Percentiles rank a stretch among this genome's conserved stretches.
Conservation (phyloP, 2,329 filamentous ascomycete species). For the Claviceps sp. region DNA sequence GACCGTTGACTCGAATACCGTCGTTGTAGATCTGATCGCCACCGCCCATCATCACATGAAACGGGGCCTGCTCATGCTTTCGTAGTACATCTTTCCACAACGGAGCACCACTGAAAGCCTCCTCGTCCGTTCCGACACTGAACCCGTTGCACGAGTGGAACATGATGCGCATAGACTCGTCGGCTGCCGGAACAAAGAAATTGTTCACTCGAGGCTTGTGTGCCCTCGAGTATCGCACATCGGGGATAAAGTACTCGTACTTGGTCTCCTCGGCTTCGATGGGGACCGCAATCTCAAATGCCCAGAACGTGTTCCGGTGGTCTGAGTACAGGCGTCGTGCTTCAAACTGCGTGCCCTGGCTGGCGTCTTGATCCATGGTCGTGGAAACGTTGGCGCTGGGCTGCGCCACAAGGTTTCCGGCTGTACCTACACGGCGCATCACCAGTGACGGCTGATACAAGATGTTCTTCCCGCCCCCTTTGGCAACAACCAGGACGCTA, state of each 20-base stretch:
- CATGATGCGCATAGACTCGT: constrained; percentile 94
- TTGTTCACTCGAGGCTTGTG: constrained; percentile 45
- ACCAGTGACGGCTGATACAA: constrained; percentile 45
- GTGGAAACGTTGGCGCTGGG: constrained; percentile 14
- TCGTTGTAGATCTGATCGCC: constrained; percentile 98
- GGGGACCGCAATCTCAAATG: constrained; percentile 70
- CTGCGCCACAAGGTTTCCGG: constrained; percentile 11
- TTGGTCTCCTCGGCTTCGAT: constrained; percentile 55
- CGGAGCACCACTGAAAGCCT: constrained; percentile 78
- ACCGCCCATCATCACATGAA: constrained; percentile 91
- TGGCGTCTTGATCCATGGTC: constrained; percentile 8
- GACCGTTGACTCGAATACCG: constrained; percentile 72
- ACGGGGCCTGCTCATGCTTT: constrained; percentile 63
- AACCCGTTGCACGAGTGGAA: constrained; percentile 98
- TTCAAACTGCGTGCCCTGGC: constrained; percentile 29
- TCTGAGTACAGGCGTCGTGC: constrained; percentile 50
- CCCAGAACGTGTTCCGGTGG: constrained; percentile 73
- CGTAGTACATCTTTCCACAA: constrained; percentile 91
- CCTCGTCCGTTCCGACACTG: constrained; percentile 72
- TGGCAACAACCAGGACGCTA: constrained; percentile 72
- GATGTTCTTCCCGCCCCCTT: constrained; percentile 50
- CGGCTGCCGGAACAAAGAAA: constrained; percentile 75
- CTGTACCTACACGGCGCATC: constrained; percentile 30
- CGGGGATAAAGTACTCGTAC: constrained; percentile 67
- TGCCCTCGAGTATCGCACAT: constrained; percentile 45